Percentiles rank a stretch among this genome's conserved stretches.
phyloP scores from a whole-genome alignment of 495 filamentous ascomycete genomes.

The Talaromyces ruber region DNA sequence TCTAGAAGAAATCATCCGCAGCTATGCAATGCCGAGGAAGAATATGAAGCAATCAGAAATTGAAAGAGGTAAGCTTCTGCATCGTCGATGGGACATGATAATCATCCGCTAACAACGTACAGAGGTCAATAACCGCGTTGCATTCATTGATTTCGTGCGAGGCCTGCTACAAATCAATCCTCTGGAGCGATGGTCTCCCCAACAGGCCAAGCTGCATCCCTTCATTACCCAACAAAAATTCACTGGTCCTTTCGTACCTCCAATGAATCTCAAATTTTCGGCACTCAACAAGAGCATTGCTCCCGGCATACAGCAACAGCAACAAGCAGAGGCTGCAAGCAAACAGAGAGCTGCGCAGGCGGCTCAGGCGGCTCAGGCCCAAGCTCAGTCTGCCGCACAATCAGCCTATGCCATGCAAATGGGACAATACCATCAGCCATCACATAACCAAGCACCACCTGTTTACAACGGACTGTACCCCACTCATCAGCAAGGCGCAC shows the following conservation, averaged over 20 bases:
- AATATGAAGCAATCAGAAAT: slow-evolving; percentile 98
- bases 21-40: slow-evolving; percentile 96
- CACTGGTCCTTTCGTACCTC: slow-evolving; percentile 92
- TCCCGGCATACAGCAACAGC: slow-evolving; percentile 94
- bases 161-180: slow-evolving; percentile 92
- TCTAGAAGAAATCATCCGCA: slow-evolving; percentile 91
- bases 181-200: slow-evolving; percentile 93
- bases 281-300: slow-evolving; percentile 78
- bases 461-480: slow-evolving; percentile 78
- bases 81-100: background rate
- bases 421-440: slow-evolving; percentile 43
- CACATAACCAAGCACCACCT: slow-evolving; percentile 48
- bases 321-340: slow-evolving; percentile 83
- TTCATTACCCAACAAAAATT: slow-evolving; percentile 99
- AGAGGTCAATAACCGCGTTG: slow-evolving; percentile 97
- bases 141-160: slow-evolving; percentile 99
- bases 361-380: slow-evolving; percentile 47
- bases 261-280: slow-evolving; percentile 87
- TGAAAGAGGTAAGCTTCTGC: slow-evolving; percentile 67
- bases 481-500: slow-evolving; percentile 62
- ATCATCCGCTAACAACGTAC: slow-evolving; percentile 16
- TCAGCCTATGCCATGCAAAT: slow-evolving; percentile 50
- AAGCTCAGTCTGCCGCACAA: slow-evolving; percentile 49
- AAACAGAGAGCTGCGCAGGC: slow-evolving; percentile 71
- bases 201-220: slow-evolving; percentile 93